Percentiles rank a stretch among this genome's conserved stretches.
Evolutionary conservation across 805 yeast genomes (phyloP).

Genomic region (Saturnispora mendoncae): DNA sequence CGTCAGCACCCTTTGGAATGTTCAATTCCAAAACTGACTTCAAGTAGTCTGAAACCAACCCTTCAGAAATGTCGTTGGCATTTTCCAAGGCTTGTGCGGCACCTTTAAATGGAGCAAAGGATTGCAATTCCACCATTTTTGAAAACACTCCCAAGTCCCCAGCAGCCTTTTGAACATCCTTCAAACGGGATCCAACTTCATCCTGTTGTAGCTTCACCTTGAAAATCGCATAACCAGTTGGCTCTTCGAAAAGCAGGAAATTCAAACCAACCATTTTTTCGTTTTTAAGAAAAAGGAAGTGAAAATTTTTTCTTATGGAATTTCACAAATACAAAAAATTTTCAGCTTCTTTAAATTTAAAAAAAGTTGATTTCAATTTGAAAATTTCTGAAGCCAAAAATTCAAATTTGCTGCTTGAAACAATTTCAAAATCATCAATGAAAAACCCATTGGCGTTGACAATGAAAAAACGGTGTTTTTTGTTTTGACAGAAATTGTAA

Average conservation of each 20-base stretch:
- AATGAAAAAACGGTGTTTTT: background rate
- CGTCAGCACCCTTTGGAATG: conserved; percentile 72
- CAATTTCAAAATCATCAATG: conserved; percentile 3
- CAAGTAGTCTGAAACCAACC: conserved; percentile 87
- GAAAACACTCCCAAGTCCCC: conserved; percentile 81
- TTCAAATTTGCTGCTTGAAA: background rate
- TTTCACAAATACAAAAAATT: conserved; percentile 2
- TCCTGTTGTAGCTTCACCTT: conserved; percentile 91
- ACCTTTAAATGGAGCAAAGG: conserved; percentile 97
- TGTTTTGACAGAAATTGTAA: background rate
- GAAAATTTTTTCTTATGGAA: background rate
- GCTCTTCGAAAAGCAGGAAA: conserved; percentile 93
- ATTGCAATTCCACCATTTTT: conserved; percentile 84
- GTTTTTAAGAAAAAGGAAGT: background rate
- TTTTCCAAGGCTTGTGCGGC: conserved; percentile 99
- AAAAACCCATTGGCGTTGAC: conserved; percentile 1
- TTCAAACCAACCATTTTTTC: conserved; percentile 61
- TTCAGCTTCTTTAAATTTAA: conserved; percentile 1
- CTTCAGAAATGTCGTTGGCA: conserved; percentile 96
- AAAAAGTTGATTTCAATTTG: background rate
- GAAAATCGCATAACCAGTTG: conserved; percentile 96
- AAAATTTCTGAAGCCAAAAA: background rate
- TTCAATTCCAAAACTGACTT: conserved; percentile 84
- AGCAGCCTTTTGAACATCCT: conserved; percentile 89
- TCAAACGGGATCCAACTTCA: conserved; percentile 81